A percentile compares a stretch with the other conserved stretches of the same genome.
These are phyloP conservation scores for Blastocystis sp. DNA, from an alignment of 352 stramenopile species.

Conservation along the genomic window DNA sequence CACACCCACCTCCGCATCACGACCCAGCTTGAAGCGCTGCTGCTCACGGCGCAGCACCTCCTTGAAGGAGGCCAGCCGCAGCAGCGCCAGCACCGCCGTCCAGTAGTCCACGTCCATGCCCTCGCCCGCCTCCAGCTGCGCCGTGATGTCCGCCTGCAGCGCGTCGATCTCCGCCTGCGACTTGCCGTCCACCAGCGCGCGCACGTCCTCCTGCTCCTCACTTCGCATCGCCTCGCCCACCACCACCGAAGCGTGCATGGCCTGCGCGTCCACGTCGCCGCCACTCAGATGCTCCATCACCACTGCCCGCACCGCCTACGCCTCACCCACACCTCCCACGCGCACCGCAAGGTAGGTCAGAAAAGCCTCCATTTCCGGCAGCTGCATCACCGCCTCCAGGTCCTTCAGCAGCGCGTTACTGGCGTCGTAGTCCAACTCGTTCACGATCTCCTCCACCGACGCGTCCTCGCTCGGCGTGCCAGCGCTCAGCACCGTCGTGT, in stretches of 20 bases:
- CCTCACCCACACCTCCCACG: neutral
- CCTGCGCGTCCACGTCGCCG: neutral
- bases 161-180: slow-evolving; percentile 30
- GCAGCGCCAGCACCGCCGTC: slow-evolving; percentile 33
- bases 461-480: neutral
- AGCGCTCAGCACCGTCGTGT: slow-evolving; percentile 51
- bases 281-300: slow-evolving; percentile 21
- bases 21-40: neutral
- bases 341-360: slow-evolving; percentile 42
- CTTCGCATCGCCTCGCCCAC: neutral
- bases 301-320: slow-evolving; percentile 43
- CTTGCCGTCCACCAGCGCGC: slow-evolving; percentile 50
- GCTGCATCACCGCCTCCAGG: slow-evolving; percentile 67
- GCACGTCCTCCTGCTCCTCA: slow-evolving; percentile 43
- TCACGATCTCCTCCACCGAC: slow-evolving; percentile 52
- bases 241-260: slow-evolving; percentile 46
- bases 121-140: slow-evolving; percentile 46
- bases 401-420: slow-evolving; percentile 70
- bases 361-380: slow-evolving; percentile 60
- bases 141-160: slow-evolving; percentile 28
- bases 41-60: slow-evolving; percentile 30
- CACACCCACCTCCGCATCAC: slow-evolving; percentile 9
- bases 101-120: slow-evolving; percentile 68
- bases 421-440: slow-evolving; percentile 28
- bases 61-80: slow-evolving; percentile 29